These are phyloP conservation scores for Camellia japonica DNA, from an alignment of 148 eudicot genomes.

Conservation along the genomic window DNA sequence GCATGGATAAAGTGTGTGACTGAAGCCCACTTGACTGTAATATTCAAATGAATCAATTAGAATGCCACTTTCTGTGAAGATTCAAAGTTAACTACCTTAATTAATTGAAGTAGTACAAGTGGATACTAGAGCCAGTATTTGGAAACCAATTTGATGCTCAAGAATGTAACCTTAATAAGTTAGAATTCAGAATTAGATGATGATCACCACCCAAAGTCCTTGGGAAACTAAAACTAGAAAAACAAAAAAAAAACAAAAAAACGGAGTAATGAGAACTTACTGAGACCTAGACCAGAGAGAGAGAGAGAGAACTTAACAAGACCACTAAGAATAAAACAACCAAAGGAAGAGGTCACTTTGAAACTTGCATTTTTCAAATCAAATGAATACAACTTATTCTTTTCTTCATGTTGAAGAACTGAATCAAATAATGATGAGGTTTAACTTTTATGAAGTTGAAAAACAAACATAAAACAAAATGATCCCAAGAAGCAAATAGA, in stretches of 20 bases:
- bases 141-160: not conserved
- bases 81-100: not conserved
- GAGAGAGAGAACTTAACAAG: not conserved
- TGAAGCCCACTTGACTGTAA: constrained; percentile 74
- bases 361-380: not conserved
- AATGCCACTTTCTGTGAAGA: not conserved
- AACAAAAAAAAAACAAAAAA: not conserved
- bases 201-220: not conserved
- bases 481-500: not conserved
- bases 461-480: not conserved
- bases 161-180: not conserved
- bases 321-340: not conserved
- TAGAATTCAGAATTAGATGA: not conserved
- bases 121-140: not conserved
- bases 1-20: constrained; percentile 83
- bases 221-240: not conserved
- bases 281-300: not conserved
- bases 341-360: not conserved
- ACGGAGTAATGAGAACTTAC: not conserved
- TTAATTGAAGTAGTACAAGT: not conserved
- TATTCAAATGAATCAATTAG: constrained; percentile 22
- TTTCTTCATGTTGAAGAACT: not conserved
- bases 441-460: not conserved
- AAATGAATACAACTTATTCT: not conserved
- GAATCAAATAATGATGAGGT: not conserved